Percentiles rank a stretch among this genome's conserved stretches.
phyloP scores from a whole-genome alignment of 164 flowering plant species.

The Magnolia changhungtana region DNA sequence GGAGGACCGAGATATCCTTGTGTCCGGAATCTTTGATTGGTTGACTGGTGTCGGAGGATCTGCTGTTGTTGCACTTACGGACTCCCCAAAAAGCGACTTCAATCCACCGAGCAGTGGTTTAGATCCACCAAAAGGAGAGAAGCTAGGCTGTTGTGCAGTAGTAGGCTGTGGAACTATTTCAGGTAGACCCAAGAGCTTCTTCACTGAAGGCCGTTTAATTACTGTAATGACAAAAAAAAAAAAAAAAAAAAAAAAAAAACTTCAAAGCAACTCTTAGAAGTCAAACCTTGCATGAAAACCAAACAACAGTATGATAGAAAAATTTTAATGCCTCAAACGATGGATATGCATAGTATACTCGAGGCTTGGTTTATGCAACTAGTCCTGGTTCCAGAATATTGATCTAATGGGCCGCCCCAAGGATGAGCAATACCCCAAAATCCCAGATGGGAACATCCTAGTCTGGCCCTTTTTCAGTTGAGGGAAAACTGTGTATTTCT shows the following conservation, averaged over 20 bases:
- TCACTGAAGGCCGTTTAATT: conserved; percentile 18
- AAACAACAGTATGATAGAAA: background rate
- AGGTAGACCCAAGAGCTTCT: conserved; percentile 16
- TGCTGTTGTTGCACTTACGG: conserved; percentile 3
- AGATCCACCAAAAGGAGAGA: conserved; percentile 6
- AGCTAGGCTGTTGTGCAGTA: background rate
- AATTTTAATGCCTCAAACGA: background rate
- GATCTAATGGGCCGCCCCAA: too few species aligned
- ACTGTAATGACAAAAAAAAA: conserved; percentile 6
- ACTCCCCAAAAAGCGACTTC: conserved; percentile 1
- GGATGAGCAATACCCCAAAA: too few species aligned
- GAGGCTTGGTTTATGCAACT: too few species aligned
- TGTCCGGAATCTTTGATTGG: conserved; percentile 2
- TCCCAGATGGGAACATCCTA: too few species aligned
- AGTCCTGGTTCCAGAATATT: too few species aligned
- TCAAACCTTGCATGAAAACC: background rate
- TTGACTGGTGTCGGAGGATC: background rate
- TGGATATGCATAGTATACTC: background rate
- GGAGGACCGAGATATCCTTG: conserved; percentile 12
- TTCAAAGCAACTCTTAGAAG: background rate
- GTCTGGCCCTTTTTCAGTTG: too few species aligned
- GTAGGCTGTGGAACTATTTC: conserved; percentile 13
- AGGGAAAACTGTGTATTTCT: too few species aligned
- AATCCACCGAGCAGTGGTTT: conserved; percentile 3
- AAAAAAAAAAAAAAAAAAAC: background rate